Conservation (phyloP, 805 yeast species). For the Nadsonia fulvescens region DNA sequence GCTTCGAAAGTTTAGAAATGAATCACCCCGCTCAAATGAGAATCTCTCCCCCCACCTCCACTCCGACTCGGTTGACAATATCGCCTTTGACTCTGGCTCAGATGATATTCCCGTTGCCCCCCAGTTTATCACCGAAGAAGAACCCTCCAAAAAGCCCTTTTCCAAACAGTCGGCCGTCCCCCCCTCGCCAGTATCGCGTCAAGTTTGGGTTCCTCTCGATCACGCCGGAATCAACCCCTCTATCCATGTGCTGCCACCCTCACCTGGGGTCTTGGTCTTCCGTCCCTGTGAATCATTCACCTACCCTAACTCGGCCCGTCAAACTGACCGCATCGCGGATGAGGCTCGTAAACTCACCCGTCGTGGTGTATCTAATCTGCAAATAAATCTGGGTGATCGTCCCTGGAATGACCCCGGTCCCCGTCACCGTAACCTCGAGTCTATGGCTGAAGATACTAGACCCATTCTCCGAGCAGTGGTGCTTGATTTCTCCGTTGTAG, state of each 20-base stretch:
- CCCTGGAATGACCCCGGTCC: conserved; percentile 91
- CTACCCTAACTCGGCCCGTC: conserved; percentile 64
- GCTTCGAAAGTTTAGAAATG: no score
- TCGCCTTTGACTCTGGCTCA: no score
- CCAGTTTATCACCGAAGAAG: conserved; percentile 1
- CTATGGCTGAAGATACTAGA: conserved; percentile 27
- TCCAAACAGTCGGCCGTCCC: no score
- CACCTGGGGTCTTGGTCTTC: conserved; percentile 79
- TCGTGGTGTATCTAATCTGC: conserved; percentile 29
- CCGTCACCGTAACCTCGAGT: conserved; percentile 13
- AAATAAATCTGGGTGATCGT: conserved; percentile 34
- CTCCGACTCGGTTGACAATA: conserved; percentile 1
- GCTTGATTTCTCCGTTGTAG: conserved; percentile 63
- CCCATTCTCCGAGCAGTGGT: conserved; percentile 59
- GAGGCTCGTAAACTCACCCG: conserved; percentile 44
- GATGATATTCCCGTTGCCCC: conserved; percentile 3
- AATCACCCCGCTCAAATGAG: no score
- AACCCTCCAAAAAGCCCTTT: conserved; percentile 1
- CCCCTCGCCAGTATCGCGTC: no score
- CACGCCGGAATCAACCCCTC: conserved; percentile 34
- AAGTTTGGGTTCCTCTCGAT: conserved; percentile 20
- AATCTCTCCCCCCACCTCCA: conserved; percentile 1
- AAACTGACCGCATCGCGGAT: conserved; percentile 49
- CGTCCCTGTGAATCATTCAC: conserved; percentile 67
- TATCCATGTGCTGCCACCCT: conserved; percentile 53